Evolutionary conservation across 345 rosid species (phyloP).

Genomic region (Pistacia vera): DNA sequence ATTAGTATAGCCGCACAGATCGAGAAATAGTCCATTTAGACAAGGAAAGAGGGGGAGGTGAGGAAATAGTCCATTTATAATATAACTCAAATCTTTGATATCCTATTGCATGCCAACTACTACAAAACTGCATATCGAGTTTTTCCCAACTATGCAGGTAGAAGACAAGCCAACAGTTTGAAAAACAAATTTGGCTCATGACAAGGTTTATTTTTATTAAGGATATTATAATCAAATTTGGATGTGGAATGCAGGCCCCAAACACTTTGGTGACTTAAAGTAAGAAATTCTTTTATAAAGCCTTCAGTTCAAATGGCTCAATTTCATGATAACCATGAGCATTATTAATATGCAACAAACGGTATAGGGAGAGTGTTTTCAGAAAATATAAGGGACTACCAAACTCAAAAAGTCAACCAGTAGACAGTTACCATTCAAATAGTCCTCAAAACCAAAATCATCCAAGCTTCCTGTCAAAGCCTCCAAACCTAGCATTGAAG

Average conservation of each 20-base stretch:
- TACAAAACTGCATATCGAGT: background rate
- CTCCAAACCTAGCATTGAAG: conserved; percentile 95
- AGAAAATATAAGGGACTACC: background rate
- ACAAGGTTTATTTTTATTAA: no score
- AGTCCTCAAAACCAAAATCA: conserved; percentile 90
- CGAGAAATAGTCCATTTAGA: no score
- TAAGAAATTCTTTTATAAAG: background rate
- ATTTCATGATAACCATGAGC: background rate
- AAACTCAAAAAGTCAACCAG: background rate
- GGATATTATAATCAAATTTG: background rate
- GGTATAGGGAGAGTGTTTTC: background rate
- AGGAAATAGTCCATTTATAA: no score
- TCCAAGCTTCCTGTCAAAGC: conserved; percentile 78
- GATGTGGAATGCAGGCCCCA: background rate
- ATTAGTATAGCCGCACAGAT: no score
- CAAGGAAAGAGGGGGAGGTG: no score
- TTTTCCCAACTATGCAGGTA: background rate
- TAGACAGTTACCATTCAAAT: conserved; percentile 70
- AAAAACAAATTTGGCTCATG: background rate
- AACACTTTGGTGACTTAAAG: background rate
- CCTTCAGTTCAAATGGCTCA: background rate
- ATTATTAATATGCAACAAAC: background rate
- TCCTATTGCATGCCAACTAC: no score
- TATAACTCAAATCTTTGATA: no score
- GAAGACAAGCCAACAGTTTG: background rate